Evolutionary conservation across 495 filamentous ascomycete species (phyloP).

Genomic region (Venustampulla echinocandica): DNA sequence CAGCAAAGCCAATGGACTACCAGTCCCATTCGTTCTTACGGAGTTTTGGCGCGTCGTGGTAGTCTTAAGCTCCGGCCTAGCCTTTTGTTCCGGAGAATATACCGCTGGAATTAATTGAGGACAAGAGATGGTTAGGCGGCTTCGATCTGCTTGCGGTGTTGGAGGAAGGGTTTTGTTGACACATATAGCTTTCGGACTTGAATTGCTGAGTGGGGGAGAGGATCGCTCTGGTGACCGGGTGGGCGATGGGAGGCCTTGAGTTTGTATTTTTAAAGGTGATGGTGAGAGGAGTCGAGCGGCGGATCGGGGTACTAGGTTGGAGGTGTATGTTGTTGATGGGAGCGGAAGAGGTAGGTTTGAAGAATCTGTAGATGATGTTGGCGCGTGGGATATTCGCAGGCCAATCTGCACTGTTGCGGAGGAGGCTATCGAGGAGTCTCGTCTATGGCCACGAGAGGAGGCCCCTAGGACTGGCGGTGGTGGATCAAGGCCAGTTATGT

Average conservation of each 20-base stretch:
- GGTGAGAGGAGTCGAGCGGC: not conserved
- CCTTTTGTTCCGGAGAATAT: conserved; percentile 19
- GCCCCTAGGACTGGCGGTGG: conserved; percentile 16
- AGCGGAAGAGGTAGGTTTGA: not conserved
- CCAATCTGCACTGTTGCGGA: conserved; percentile 34
- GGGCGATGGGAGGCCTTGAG: not conserved
- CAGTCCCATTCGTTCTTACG: not conserved
- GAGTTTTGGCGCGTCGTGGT: conserved; percentile 4
- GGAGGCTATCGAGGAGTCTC: conserved; percentile 28
- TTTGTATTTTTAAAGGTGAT: conserved; percentile 14
- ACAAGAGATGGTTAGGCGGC: conserved; percentile 3
- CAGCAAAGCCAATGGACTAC: conserved; percentile 4
- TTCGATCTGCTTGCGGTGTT: conserved; percentile 8
- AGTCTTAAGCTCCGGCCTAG: conserved; percentile 2
- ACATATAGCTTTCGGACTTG: not conserved
- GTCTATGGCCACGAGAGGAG: conserved; percentile 21
- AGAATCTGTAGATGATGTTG: conserved; percentile 9
- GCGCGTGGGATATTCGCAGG: conserved; percentile 27
- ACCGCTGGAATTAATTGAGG: conserved; percentile 20
- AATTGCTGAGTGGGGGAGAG: not conserved
- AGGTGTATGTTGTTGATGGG: conserved; percentile 14
- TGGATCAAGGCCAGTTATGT: conserved; percentile 16
- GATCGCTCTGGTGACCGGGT: conserved; percentile 2
- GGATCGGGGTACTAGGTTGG: not conserved
- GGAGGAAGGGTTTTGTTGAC: conserved; percentile 22